Evolutionary conservation across 257 asterid genomes (phyloP).

Genomic region (Solanum gracilifrons): DNA sequence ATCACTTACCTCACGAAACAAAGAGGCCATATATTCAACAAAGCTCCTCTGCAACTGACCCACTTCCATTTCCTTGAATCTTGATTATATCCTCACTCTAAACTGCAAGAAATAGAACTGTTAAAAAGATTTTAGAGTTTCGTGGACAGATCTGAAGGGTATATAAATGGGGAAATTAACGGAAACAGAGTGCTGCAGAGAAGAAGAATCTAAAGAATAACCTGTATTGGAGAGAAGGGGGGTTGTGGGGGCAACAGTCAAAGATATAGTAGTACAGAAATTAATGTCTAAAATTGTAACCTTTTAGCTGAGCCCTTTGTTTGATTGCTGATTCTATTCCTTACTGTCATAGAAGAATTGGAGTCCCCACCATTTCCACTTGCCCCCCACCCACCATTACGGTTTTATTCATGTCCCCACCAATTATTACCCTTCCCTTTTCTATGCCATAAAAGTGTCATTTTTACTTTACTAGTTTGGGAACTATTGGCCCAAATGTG

Average conservation of each 20-base stretch:
- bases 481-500: not conserved
- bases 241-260: not conserved
- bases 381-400: not conserved
- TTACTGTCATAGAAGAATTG: not conserved
- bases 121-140: not conserved
- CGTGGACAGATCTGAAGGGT: not conserved
- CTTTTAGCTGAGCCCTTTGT: not conserved
- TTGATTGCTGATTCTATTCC: conserved; percentile 13
- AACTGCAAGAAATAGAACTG: not conserved
- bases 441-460: not conserved
- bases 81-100: not conserved
- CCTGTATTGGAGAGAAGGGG: conserved; percentile 9
- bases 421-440: not conserved
- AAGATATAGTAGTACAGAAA: not conserved
- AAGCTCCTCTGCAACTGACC: conserved; percentile 59
- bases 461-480: not conserved
- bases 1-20: conserved; percentile 49
- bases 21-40: conserved; percentile 35
- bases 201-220: conserved; percentile 11
- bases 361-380: conserved; percentile 7
- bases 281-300: not conserved
- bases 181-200: not conserved
- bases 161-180: conserved; percentile 13
- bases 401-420: not conserved
- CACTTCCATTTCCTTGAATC: conserved; percentile 37